phyloP scores from a whole-genome alignment of 768 basidiomycete species.

The Udeniomyces megalosporus region DNA sequence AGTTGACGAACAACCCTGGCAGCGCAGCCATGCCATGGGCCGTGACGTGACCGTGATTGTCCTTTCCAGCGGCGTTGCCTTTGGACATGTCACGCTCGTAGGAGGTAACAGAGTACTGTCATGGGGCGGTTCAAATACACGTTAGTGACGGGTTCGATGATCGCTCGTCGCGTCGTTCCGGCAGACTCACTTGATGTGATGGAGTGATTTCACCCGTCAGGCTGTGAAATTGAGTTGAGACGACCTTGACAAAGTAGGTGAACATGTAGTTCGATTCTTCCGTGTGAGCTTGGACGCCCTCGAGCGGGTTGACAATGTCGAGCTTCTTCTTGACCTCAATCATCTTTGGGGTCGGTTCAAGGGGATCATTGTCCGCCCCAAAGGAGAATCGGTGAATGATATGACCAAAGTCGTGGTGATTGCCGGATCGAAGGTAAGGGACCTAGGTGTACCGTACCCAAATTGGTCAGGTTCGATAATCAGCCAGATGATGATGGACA shows the following conservation, averaged over 20 bases:
- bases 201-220: slow-evolving; percentile 44
- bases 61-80: slow-evolving; percentile 33
- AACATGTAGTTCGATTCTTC: slow-evolving; percentile 18
- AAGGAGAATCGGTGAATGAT: slow-evolving; percentile 66
- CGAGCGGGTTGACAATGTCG: slow-evolving; percentile 64
- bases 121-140: background rate
- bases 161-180: too few relatives aligned
- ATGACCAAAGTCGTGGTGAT: slow-evolving; percentile 89
- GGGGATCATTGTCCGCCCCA: slow-evolving; percentile 38
- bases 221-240: slow-evolving; percentile 84
- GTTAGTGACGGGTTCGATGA: slow-evolving; percentile 62
- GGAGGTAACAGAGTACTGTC: slow-evolving; percentile 83
- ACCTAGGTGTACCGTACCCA: too few relatives aligned
- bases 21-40: slow-evolving; percentile 59
- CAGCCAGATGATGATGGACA: background rate
- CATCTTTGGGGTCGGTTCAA: slow-evolving; percentile 40
- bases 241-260: slow-evolving; percentile 94
- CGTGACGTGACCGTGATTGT: slow-evolving; percentile 34
- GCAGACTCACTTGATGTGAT: slow-evolving; percentile 14
- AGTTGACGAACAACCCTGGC: slow-evolving; percentile 28
- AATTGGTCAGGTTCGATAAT: background rate
- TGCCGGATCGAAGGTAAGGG: slow-evolving; percentile 30
- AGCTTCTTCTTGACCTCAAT: slow-evolving; percentile 44
- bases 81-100: slow-evolving; percentile 80
- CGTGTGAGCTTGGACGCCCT: slow-evolving; percentile 37